phyloP scores from a whole-genome alignment of 345 rosid genomes.

The Balakata baccata region DNA sequence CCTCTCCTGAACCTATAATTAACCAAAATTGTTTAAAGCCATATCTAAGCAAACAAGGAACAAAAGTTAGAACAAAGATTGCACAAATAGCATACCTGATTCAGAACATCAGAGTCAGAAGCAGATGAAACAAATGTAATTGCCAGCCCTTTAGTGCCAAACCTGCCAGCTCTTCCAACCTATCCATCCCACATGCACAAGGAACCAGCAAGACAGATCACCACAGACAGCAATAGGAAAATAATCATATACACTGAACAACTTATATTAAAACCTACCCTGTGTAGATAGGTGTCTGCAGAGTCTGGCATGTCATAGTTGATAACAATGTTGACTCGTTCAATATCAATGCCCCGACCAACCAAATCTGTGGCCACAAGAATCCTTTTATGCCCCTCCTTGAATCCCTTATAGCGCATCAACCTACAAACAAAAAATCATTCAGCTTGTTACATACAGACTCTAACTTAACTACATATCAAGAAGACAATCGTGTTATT shows the following conservation, averaged over 20 bases:
- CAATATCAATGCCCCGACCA: constrained; percentile 96
- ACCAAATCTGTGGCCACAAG: constrained; percentile 97
- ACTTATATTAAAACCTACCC: constrained; percentile 41
- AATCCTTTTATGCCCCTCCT: constrained; percentile 97
- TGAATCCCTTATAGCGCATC: constrained; percentile 94
- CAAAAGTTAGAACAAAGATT: background rate
- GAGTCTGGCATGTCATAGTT: constrained; percentile 99
- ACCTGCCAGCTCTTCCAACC: constrained; percentile 99
- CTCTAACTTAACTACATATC: background rate
- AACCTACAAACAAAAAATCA: constrained; percentile 42
- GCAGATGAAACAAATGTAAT: constrained; percentile 93
- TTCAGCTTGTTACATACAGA: background rate
- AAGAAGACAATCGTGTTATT: background rate
- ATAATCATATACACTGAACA: background rate
- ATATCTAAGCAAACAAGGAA: background rate
- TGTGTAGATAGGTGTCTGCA: constrained; percentile 94
- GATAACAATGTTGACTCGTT: constrained; percentile 94
- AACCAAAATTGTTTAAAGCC: background rate
- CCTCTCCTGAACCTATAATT: constrained; percentile 78
- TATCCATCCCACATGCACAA: constrained; percentile 16
- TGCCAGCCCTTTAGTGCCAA: constrained; percentile 98
- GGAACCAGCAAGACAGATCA: background rate
- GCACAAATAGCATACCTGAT: constrained; percentile 56
- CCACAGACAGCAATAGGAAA: background rate
- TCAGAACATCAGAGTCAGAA: constrained; percentile 83